Evolutionary conservation across 1,284 basidiomycete genomes (phyloP).

Genomic region (Stereum hirsutum): DNA sequence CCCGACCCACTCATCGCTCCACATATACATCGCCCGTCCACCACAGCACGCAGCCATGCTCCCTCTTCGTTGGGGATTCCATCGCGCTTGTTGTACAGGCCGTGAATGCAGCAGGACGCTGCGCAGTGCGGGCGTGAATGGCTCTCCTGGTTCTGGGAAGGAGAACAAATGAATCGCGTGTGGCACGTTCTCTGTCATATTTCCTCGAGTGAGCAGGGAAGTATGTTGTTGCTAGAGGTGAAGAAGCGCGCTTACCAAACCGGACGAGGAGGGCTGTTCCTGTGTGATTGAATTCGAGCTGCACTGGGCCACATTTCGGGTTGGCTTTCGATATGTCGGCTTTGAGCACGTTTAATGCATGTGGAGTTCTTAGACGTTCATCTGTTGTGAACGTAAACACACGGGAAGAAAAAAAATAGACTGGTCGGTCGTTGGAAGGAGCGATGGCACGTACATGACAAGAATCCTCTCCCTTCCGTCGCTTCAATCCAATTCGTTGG

Average conservation of each 20-base stretch:
- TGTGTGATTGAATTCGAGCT: slow-evolving; percentile 72
- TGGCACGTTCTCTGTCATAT: slow-evolving; percentile 45
- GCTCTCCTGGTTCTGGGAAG: slow-evolving; percentile 17
- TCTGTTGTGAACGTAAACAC: slow-evolving; percentile 30
- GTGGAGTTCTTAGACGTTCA: slow-evolving; percentile 51
- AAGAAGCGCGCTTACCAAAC: slow-evolving; percentile 34
- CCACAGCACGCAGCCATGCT: slow-evolving; percentile 65
- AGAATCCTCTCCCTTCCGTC: slow-evolving; percentile 71
- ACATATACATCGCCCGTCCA: slow-evolving; percentile 59
- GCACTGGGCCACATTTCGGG: slow-evolving; percentile 54
- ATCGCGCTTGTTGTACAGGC: slow-evolving; percentile 51
- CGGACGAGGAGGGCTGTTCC: slow-evolving; percentile 66
- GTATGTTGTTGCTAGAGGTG: not conserved
- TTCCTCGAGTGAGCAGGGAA: slow-evolving; percentile 2
- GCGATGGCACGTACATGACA: slow-evolving; percentile 52
- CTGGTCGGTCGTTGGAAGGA: not conserved
- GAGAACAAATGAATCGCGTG: slow-evolving; percentile 31
- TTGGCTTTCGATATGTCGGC: slow-evolving; percentile 48
- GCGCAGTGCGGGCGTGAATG: slow-evolving; percentile 47
- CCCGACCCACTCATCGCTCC: slow-evolving; percentile 75
- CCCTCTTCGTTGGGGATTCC: slow-evolving; percentile 72
- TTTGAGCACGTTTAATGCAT: slow-evolving; percentile 37
- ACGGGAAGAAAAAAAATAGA: too few relatives aligned
- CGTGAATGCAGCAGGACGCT: slow-evolving; percentile 57
- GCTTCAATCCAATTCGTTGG: slow-evolving; percentile 73